Base-by-base conservation (phyloP, 768 basidiomycete genomes). In the Lenzites betulinus region DNA sequence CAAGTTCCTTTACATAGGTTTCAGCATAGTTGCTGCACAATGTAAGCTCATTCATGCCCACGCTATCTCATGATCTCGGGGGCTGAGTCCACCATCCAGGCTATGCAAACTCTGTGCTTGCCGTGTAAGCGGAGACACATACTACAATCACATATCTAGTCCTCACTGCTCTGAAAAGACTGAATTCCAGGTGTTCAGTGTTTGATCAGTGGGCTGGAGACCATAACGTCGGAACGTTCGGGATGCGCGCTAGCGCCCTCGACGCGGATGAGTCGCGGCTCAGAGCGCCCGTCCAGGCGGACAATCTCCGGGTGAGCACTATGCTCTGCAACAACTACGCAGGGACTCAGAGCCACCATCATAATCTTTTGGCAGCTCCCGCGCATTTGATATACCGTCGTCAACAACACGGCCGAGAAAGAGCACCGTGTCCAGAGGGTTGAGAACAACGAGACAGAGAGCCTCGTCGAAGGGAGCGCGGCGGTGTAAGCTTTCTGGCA, bases 201-300 rank as follows among this genome's bases (percentile, higher is more conserved):
- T 16, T 44, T 2, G 53, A 54, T 3, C 53, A 42, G n/a, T 18
- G 53, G 7, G 22, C 44, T 28, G 53, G 30, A 1, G 36, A 54
- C 3, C 28, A 44, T 0, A 42, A 54, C 7, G 53, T 42, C 8
- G 53, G 53, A 7, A 54, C 53, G 0, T 54, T 54, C n/a, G 53
- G 53, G 9, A 54, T 54, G 53, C n/a, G n/a, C n/a, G n/a, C n/a
- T n/a, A 54, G 42, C 28, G 53, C 42, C 5, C 43, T 54, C 12
- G 53, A 44, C 20, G 7, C 53, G 30, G 53, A 30, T 28, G 15
- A 6, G 12, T 22, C 30, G 53, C 42, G n/a, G 25, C 50, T 11
- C 13, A 38, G 8, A 12, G 35, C 20, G 1, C 36, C 50, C 7
- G 7, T 25, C 23, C 44, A 46, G 20, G 3, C 16, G 20, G 50